Percentiles rank a stretch among this genome's conserved stretches.
Evolutionary conservation across 805 yeast genomes (phyloP).

Genomic region (Candida boidinii): DNA sequence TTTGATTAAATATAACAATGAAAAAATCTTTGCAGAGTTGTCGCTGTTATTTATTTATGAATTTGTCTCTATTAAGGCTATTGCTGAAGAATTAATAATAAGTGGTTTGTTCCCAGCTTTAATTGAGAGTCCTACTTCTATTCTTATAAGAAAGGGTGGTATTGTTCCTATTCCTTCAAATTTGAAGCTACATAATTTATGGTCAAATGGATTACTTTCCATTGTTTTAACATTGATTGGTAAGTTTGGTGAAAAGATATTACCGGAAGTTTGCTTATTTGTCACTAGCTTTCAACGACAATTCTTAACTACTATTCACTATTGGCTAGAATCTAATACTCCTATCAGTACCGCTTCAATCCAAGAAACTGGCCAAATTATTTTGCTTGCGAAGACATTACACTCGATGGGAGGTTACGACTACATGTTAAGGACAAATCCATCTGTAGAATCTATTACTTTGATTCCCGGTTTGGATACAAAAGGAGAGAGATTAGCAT

Average conservation of each 20-base stretch:
- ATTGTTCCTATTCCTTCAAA: slow-evolving; percentile 46
- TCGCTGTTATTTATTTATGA: slow-evolving; percentile 63
- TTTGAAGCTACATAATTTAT: slow-evolving; percentile 50
- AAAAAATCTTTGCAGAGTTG: slow-evolving; percentile 64
- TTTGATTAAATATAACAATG: slow-evolving; percentile 47
- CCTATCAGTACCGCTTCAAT: slow-evolving; percentile 39
- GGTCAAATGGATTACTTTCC: slow-evolving; percentile 80
- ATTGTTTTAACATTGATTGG: slow-evolving; percentile 52
- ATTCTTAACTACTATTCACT: slow-evolving; percentile 48
- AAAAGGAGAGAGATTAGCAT: slow-evolving; percentile 46
- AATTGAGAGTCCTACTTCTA: slow-evolving; percentile 67
- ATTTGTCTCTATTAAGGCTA: slow-evolving; percentile 46
- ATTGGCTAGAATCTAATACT: slow-evolving; percentile 52
- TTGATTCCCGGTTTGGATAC: slow-evolving; percentile 55
- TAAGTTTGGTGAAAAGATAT: slow-evolving; percentile 51
- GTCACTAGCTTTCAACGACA: slow-evolving; percentile 58
- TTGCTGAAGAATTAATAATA: slow-evolving; percentile 59
- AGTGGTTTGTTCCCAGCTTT: slow-evolving; percentile 61
- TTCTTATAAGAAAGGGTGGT: slow-evolving; percentile 57
- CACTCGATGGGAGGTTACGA: slow-evolving; percentile 43
- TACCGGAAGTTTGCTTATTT: slow-evolving; percentile 61
- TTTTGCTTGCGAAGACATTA: slow-evolving; percentile 53
- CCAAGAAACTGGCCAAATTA: slow-evolving; percentile 62
- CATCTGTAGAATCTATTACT: slow-evolving; percentile 10
- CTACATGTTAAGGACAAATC: slow-evolving; percentile 23